Evolutionary conservation across 305 asterid genomes (phyloP).

Genomic region (Fraxinus paxiana): DNA sequence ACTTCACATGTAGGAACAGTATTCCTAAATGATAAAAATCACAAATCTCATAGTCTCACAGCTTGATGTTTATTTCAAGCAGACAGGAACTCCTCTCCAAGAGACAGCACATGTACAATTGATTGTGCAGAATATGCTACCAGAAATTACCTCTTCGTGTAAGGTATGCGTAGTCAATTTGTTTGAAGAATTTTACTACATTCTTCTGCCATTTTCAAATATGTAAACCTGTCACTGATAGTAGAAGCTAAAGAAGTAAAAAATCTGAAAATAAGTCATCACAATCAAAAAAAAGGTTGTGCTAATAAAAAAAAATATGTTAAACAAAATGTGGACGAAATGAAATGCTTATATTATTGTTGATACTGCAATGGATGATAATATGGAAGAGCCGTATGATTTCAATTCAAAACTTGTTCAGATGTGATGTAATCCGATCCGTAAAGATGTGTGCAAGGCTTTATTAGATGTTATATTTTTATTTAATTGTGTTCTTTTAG

Average conservation of each 20-base stretch:
- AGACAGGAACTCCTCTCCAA: neutral
- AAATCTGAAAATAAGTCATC: neutral
- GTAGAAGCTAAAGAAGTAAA: neutral
- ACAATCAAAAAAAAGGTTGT: neutral
- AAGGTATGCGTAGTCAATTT: neutral
- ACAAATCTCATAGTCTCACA: neutral
- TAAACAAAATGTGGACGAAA: neutral
- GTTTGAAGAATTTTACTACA: neutral
- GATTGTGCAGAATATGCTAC: neutral
- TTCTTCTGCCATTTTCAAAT: neutral
- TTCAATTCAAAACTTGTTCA: neutral
- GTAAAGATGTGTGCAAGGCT: neutral
- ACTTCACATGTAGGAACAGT: neutral
- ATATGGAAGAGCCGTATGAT: neutral
- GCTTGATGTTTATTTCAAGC: neutral
- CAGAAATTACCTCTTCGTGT: neutral
- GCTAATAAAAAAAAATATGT: neutral
- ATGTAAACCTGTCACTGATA: neutral
- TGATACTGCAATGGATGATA: neutral
- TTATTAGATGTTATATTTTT: neutral
- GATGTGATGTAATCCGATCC: neutral
- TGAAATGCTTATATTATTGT: neutral
- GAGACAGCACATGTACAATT: neutral
- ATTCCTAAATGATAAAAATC: neutral
- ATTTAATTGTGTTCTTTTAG: neutral